phyloP scores from a whole-genome alignment of 495 filamentous ascomycete genomes.

The Talaromyces trachyspermus region DNA sequence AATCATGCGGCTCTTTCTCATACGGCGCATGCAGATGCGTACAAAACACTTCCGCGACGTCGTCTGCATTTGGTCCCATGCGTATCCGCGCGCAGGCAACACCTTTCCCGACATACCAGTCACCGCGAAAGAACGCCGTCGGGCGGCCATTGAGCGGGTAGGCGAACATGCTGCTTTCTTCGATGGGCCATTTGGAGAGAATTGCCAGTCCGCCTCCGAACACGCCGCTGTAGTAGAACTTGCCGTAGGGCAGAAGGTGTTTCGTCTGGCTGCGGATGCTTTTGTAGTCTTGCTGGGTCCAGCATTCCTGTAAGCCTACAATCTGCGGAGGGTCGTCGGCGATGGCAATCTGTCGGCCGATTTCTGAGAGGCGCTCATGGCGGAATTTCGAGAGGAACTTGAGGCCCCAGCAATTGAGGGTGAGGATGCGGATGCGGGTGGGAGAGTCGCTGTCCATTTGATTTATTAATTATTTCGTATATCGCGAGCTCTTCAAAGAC shows the following conservation, averaged over 20 bases:
- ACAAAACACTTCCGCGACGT: slow-evolving; percentile 85
- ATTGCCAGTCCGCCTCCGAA: slow-evolving; percentile 89
- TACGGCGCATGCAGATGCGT: slow-evolving; percentile 94
- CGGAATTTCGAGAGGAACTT: slow-evolving; percentile 79
- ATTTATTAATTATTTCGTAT: no score
- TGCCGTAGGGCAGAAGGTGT: slow-evolving; percentile 80
- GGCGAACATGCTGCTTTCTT: slow-evolving; percentile 74
- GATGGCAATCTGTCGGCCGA: slow-evolving; percentile 65
- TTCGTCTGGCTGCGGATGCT: slow-evolving; percentile 68
- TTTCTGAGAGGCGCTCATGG: slow-evolving; percentile 71
- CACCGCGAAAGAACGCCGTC: slow-evolving; percentile 85
- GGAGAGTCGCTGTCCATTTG: slow-evolving; percentile 15
- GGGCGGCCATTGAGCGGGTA: slow-evolving; percentile 95
- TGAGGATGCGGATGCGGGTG: slow-evolving; percentile 61
- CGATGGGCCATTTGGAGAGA: slow-evolving; percentile 93
- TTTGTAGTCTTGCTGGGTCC: slow-evolving; percentile 83
- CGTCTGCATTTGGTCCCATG: slow-evolving; percentile 55
- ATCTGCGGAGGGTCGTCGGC: slow-evolving; percentile 69
- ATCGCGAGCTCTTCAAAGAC: no score
- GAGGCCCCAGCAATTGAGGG: slow-evolving; percentile 94
- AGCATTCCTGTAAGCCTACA: slow-evolving; percentile 93
- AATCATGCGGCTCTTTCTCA: slow-evolving; percentile 69
- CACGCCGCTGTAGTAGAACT: slow-evolving; percentile 86
- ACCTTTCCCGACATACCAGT: slow-evolving; percentile 90
- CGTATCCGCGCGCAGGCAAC: slow-evolving; percentile 79